phyloP scores from a whole-genome alignment of 139 green algal species.

The Chlorella vulgaris region DNA sequence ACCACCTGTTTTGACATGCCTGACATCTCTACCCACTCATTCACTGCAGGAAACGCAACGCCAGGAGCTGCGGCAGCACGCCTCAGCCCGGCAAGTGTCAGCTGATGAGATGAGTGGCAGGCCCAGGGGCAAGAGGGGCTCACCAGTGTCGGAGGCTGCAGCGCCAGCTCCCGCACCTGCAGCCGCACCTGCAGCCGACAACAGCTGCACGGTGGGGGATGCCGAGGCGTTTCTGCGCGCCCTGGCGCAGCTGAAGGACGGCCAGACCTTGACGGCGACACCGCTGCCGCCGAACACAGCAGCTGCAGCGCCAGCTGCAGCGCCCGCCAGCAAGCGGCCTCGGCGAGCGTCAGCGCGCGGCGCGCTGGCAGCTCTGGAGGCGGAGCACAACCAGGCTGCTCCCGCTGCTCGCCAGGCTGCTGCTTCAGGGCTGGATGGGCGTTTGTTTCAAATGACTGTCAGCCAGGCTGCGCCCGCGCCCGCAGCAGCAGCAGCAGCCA shows the following conservation, averaged over 20 bases:
- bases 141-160: not conserved
- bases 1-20: too few relatives aligned
- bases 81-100: too few relatives aligned
- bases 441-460: not conserved
- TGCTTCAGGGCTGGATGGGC: not conserved
- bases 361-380: conserved; percentile 1
- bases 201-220: not conserved
- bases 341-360: conserved; percentile 1
- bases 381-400: not conserved
- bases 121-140: too few relatives aligned
- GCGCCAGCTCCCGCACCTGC: too few relatives aligned
- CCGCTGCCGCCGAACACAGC: not conserved
- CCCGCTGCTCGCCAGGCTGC: not conserved
- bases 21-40: too few relatives aligned
- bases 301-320: not conserved
- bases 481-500: not conserved
- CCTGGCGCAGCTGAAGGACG: conserved; percentile 9
- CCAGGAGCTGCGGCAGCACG: too few relatives aligned
- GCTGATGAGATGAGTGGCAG: too few relatives aligned
- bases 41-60: too few relatives aligned
- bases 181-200: too few relatives aligned
- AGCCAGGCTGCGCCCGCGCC: not conserved
- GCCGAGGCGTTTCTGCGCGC: not conserved
- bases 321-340: conserved; percentile 14
- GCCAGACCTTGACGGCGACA: conserved; percentile 2